Percentiles rank a stretch among this genome's conserved stretches.
phyloP scores from a whole-genome alignment of 2,329 filamentous ascomycete genomes.

The Apiospora koreana region DNA sequence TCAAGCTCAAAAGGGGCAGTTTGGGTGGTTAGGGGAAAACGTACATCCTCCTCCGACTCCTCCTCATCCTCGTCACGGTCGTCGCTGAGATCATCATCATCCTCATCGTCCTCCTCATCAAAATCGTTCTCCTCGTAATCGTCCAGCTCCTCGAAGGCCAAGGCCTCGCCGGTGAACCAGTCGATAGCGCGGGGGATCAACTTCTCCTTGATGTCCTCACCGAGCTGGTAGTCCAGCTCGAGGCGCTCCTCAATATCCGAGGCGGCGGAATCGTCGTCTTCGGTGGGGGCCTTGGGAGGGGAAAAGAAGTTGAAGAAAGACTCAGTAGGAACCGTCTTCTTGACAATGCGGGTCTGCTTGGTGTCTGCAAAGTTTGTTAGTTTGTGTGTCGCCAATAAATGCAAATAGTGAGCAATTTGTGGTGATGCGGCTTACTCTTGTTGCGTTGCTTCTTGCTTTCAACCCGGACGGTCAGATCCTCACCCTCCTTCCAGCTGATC shows the following conservation, averaged over 20 bases:
- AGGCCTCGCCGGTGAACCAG: slow-evolving; percentile 98
- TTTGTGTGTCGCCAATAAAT: not conserved
- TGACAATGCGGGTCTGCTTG: slow-evolving; percentile 97
- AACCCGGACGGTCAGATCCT: slow-evolving; percentile 90
- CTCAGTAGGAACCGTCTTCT: slow-evolving; percentile 98
- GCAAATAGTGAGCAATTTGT: not conserved
- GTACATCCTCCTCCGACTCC: slow-evolving; percentile 77
- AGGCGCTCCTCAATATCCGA: slow-evolving; percentile 96
- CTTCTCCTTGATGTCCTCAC: slow-evolving; percentile 99
- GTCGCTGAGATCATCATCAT: slow-evolving; percentile 84
- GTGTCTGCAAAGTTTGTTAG: slow-evolving; percentile 65
- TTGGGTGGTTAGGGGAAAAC: slow-evolving; percentile 25
- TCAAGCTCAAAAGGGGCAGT: not conserved
- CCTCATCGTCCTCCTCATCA: slow-evolving; percentile 84
- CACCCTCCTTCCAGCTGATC: slow-evolving; percentile 93
- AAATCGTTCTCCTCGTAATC: slow-evolving; percentile 81
- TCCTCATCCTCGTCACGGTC: slow-evolving; percentile 78
- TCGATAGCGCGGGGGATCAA: slow-evolving; percentile 97
- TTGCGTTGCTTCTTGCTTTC: slow-evolving; percentile 99
- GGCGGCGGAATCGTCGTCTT: slow-evolving; percentile 71
- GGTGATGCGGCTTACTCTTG: slow-evolving; percentile 73
- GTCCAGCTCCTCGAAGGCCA: slow-evolving; percentile 92
- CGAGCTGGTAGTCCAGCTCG: slow-evolving; percentile 97
- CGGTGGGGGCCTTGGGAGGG: slow-evolving; percentile 80
- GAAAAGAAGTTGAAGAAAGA: slow-evolving; percentile 99